Conservation (phyloP, 2,329 filamentous ascomycete genomes). For the Penicillium vulpinum region DNA sequence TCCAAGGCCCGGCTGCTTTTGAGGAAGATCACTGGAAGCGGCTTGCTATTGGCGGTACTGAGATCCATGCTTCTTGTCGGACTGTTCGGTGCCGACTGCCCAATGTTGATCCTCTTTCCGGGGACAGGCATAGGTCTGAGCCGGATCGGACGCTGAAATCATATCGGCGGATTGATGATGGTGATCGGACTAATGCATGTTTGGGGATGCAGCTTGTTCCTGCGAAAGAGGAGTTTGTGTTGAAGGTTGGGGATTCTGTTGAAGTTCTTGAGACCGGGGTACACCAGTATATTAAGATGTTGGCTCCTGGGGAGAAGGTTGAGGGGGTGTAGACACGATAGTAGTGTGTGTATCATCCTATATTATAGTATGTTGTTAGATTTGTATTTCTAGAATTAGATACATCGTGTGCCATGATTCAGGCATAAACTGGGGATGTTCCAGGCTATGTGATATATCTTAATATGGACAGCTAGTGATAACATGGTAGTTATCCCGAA, state of each 20-base stretch:
- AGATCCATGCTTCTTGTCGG: constrained; percentile 55
- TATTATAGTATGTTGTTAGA: neutral
- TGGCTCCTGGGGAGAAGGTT: constrained; percentile 35
- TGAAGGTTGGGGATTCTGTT: constrained; percentile 42
- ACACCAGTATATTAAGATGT: constrained; percentile 47
- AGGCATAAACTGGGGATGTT: neutral
- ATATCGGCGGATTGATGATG: constrained; percentile 54
- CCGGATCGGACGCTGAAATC: constrained; percentile 52
- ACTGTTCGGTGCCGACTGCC: constrained; percentile 60
- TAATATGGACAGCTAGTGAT: neutral
- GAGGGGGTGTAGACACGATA: constrained; percentile 23
- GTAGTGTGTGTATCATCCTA: neutral
- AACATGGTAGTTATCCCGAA: too few relatives aligned
- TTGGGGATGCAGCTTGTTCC: constrained; percentile 56
- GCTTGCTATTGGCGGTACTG: constrained; percentile 44
- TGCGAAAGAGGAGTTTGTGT: constrained; percentile 32
- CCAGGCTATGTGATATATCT: neutral
- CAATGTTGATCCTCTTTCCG: constrained; percentile 60
- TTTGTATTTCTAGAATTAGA: neutral
- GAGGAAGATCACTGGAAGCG: constrained; percentile 59
- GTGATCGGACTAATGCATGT: constrained; percentile 50
- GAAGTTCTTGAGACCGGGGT: constrained; percentile 44
- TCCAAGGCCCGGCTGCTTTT: constrained; percentile 55
- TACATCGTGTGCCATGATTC: neutral
- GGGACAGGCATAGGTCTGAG: constrained; percentile 48